phyloP scores from a whole-genome alignment of 768 basidiomycete genomes.

The Serendipita sp. region DNA sequence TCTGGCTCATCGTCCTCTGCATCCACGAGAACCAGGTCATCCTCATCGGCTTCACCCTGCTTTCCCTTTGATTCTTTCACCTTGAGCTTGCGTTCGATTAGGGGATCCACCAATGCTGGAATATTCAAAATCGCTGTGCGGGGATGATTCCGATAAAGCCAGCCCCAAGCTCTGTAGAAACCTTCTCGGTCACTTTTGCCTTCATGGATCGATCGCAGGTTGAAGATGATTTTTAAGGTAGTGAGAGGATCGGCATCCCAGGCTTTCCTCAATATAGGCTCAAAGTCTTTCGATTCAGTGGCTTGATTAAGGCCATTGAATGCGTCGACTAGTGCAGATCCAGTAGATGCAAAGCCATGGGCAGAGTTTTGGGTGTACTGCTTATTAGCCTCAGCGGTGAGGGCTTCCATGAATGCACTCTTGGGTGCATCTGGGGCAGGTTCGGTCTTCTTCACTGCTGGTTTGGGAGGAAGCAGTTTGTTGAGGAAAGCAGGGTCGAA shows the following conservation, averaged over 20 bases:
- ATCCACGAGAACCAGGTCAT: slow-evolving; percentile 5
- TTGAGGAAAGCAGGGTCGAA: slow-evolving; percentile 40
- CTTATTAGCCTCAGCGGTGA: slow-evolving; percentile 26
- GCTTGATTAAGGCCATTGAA: slow-evolving; percentile 29
- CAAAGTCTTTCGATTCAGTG: slow-evolving; percentile 15
- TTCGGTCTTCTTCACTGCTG: background rate
- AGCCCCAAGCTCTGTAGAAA: slow-evolving; percentile 46
- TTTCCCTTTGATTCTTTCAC: slow-evolving; percentile 13
- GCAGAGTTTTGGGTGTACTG: slow-evolving; percentile 36
- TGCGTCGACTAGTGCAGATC: slow-evolving; percentile 37
- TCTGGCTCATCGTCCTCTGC: slow-evolving; percentile 8
- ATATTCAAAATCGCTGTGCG: slow-evolving; percentile 53
- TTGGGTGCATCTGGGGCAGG: background rate
- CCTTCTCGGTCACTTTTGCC: slow-evolving; percentile 43
- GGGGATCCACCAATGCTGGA: slow-evolving; percentile 33
- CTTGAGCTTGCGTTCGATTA: slow-evolving; percentile 24
- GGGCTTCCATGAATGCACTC: slow-evolving; percentile 35
- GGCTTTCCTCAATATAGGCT: slow-evolving; percentile 27
- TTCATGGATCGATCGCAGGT: slow-evolving; percentile 50
- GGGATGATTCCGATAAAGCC: slow-evolving; percentile 54
- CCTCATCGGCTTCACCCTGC: background rate
- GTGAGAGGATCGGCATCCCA: slow-evolving; percentile 42
- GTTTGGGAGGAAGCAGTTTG: slow-evolving; percentile 29
- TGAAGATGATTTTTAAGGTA: slow-evolving; percentile 56
- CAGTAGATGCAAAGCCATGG: slow-evolving; percentile 35